These are phyloP conservation scores for Plasmodium fragile DNA, from an alignment of 169 alveolate genomes.

Conservation along the genomic window DNA sequence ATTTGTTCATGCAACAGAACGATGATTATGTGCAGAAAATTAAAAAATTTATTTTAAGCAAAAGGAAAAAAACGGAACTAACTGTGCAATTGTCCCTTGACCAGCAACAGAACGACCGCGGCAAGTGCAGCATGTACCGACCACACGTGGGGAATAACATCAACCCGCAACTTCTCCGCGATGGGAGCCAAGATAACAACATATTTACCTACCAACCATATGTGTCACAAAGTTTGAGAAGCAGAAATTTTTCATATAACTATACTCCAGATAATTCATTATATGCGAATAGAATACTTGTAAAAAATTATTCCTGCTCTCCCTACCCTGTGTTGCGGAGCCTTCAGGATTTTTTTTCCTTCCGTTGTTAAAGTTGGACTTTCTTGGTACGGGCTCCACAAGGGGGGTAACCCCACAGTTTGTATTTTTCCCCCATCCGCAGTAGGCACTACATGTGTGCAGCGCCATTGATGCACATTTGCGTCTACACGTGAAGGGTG, in stretches of 20 bases:
- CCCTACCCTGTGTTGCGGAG: conserved; percentile 3
- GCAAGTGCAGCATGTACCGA: neutral
- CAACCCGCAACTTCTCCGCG: neutral
- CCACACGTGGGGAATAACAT: neutral
- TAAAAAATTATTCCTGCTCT: conserved; percentile 16
- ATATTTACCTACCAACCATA: conserved; percentile 4
- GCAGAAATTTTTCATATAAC: neutral
- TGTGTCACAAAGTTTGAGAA: neutral
- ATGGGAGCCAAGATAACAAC: neutral
- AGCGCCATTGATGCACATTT: neutral
- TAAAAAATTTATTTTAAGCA: conserved; percentile 19
- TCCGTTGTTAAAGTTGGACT: neutral
- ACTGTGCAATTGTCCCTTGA: neutral
- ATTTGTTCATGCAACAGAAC: conserved; percentile 25
- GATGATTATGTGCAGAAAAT: conserved; percentile 44
- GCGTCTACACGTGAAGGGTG: neutral
- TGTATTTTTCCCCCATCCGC: neutral
- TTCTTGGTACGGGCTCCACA: neutral
- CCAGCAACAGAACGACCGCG: neutral
- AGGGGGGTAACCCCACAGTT: neutral
- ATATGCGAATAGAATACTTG: neutral
- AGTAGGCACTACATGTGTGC: neutral
- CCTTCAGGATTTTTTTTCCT: neutral
- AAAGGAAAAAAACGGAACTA: conserved; percentile 34
- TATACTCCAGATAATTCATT: neutral